These are phyloP conservation scores for Lasiosphaeria hispida DNA, from an alignment of 495 filamentous ascomycete genomes.

Conservation along the genomic window DNA sequence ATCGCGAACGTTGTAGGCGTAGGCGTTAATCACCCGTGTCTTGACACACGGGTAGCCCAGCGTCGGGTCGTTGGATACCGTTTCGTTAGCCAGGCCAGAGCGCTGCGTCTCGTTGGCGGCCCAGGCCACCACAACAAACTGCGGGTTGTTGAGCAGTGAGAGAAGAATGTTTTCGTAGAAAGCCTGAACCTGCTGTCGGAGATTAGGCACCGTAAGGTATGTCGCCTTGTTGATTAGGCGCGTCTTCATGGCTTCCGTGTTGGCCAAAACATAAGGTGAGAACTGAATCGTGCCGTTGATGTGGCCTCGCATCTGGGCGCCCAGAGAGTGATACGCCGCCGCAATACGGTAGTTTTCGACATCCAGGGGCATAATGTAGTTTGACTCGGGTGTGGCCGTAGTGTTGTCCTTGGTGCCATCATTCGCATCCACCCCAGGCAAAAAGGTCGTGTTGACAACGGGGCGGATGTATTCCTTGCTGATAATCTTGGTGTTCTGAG, in stretches of 20 bases:
- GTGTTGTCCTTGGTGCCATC: slow-evolving; percentile 27
- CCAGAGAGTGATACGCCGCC: slow-evolving; percentile 28
- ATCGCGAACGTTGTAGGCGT: slow-evolving; percentile 23
- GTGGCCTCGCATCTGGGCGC: slow-evolving; percentile 15
- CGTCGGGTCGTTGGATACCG: background rate
- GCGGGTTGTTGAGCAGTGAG: slow-evolving; percentile 28
- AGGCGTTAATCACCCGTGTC: slow-evolving; percentile 24
- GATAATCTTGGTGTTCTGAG: slow-evolving; percentile 20
- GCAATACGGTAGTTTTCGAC: slow-evolving; percentile 21
- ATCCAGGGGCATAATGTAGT: slow-evolving; percentile 26
- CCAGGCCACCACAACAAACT: slow-evolving; percentile 28
- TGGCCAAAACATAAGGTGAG: slow-evolving; percentile 15
- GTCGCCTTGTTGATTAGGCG: slow-evolving; percentile 23
- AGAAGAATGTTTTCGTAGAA: slow-evolving; percentile 32
- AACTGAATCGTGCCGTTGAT: slow-evolving; percentile 22
- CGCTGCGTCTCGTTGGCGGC: slow-evolving; percentile 15
- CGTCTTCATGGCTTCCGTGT: slow-evolving; percentile 20
- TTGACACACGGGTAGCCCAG: slow-evolving; percentile 27
- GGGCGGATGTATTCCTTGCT: slow-evolving; percentile 17
- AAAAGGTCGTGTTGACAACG: slow-evolving; percentile 23
- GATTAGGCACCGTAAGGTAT: slow-evolving; percentile 19
- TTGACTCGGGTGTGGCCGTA: slow-evolving; percentile 20
- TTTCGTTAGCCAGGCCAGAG: slow-evolving; percentile 11
- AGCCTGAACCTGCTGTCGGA: slow-evolving; percentile 12
- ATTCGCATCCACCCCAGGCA: slow-evolving; percentile 11